Percentiles rank a stretch among this genome's conserved stretches.
Conservation (phyloP, 352 stramenopile genomes). For the Elongisporangium prolatum region DNA sequence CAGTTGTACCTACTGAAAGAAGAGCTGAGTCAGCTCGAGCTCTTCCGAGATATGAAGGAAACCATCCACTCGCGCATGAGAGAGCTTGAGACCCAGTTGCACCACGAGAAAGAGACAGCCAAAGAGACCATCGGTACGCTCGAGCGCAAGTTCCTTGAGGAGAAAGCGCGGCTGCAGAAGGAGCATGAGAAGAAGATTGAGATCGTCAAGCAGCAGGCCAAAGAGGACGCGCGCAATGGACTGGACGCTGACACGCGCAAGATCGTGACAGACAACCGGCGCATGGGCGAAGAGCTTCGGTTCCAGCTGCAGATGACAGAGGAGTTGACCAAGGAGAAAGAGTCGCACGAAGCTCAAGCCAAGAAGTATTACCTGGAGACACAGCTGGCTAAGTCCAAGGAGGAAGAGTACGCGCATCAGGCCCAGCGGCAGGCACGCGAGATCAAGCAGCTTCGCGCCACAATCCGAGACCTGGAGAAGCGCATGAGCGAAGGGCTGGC, state of each 20-base stretch:
- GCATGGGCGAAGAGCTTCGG: slow-evolving; percentile 91
- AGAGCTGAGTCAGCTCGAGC: slow-evolving; percentile 60
- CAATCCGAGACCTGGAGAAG: slow-evolving; percentile 73
- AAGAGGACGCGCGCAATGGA: slow-evolving; percentile 86
- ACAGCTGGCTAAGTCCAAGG: slow-evolving; percentile 77
- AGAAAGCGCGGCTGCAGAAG: slow-evolving; percentile 81
- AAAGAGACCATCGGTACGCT: slow-evolving; percentile 56
- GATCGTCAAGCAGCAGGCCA: slow-evolving; percentile 83
- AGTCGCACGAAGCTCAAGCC: slow-evolving; percentile 49
- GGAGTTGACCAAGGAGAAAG: slow-evolving; percentile 84
- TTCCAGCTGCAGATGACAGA: slow-evolving; percentile 90
- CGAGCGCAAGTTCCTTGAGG: slow-evolving; percentile 86
- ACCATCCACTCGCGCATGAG: slow-evolving; percentile 48
- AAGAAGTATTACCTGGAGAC: slow-evolving; percentile 70
- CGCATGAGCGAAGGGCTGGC: slow-evolving; percentile 62
- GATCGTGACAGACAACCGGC: slow-evolving; percentile 90
- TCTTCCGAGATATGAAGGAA: slow-evolving; percentile 70
- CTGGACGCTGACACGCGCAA: slow-evolving; percentile 89
- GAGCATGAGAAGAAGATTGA: slow-evolving; percentile 84
- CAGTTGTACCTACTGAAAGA: slow-evolving; percentile 59
- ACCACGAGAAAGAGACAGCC: slow-evolving; percentile 39
- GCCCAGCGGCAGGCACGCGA: slow-evolving; percentile 72
- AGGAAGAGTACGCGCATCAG: slow-evolving; percentile 83
- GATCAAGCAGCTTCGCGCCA: slow-evolving; percentile 62
- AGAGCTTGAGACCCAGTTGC: slow-evolving; percentile 60